Evolutionary conservation across 148 eudicot genomes (phyloP).

Genomic region (Silene latifolia): DNA sequence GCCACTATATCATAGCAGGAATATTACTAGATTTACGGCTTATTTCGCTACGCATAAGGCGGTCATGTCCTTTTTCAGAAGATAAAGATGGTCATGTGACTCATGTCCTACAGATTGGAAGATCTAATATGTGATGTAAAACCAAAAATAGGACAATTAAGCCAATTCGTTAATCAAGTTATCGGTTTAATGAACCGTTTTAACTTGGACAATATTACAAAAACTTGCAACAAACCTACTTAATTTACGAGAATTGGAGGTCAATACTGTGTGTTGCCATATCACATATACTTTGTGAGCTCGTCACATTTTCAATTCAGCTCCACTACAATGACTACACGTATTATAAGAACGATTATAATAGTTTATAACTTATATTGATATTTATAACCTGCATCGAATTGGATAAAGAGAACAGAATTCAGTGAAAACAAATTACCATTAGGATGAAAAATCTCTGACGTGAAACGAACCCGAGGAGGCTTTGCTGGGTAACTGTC

Average conservation of each 20-base stretch:
- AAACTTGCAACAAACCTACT: neutral
- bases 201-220: constrained; percentile 10
- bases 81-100: neutral
- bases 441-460: constrained; percentile 36
- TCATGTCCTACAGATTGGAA: neutral
- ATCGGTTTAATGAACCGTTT: neutral
- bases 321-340: no score
- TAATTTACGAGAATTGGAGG: neutral
- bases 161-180: neutral
- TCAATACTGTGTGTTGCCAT: neutral
- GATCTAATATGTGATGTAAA: neutral
- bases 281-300: neutral
- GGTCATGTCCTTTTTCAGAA: neutral
- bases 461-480: constrained; percentile 36
- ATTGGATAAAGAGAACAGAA: neutral
- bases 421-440: constrained; percentile 15
- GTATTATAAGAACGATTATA: no score
- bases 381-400: no score
- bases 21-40: neutral
- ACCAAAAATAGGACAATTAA: neutral
- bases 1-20: neutral
- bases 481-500: constrained; percentile 35
- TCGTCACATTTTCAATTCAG: neutral
- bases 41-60: neutral
- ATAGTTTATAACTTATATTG: no score